Evolutionary conservation across 306 rosid species (phyloP), one percentile per base, ranked within the genome.

Genomic region (Cicer cuneatum): DNA sequence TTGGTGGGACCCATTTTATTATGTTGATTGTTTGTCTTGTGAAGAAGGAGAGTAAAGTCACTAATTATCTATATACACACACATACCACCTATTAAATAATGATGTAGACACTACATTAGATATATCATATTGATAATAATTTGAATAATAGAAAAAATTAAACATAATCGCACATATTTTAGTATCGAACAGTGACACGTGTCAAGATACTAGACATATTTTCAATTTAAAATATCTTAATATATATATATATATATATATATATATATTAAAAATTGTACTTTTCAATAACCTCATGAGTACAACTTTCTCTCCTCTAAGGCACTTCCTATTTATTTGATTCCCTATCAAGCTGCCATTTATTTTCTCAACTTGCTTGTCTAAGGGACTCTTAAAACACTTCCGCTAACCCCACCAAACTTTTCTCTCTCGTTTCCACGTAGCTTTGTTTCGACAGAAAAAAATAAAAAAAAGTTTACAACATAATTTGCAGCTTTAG

Each of bases 261-360:
- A 24, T 24, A 24, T 3, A 24, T 24, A 29, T 29, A 76, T 59
- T 54, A 69, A 69, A 84, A 80, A 19, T 53, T 41, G 76, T 69
- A 45, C 67, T 63, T 76, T 76, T 83, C 80, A 89, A 78, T 82
- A 80, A 69, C 47, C 53, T 21, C 43, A 73, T 75, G 81, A 84
- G 72, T 77, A 80, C 80, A 85, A 78, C 81, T 80, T 85, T 76
- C 83, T 67, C 71, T 61, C 66, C 56, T 73, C 43, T 40, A 47
- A 47, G 75, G 13, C 81, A 70, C 79, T 59, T 73, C 75, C 92
- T 86, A 85, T 93, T 86, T 87, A 87, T 87, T 90, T 86, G 89
- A 87, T 89, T 87, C 91, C 89, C 86, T 46, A 75, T 82, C 85
- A 84, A 81, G 61, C 83, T 84, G 73, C 90, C 84, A 84, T 84